These are phyloP conservation scores for Picochlorum sp. DNA, from an alignment of 139 green algal genomes.

Conservation along the genomic window DNA sequence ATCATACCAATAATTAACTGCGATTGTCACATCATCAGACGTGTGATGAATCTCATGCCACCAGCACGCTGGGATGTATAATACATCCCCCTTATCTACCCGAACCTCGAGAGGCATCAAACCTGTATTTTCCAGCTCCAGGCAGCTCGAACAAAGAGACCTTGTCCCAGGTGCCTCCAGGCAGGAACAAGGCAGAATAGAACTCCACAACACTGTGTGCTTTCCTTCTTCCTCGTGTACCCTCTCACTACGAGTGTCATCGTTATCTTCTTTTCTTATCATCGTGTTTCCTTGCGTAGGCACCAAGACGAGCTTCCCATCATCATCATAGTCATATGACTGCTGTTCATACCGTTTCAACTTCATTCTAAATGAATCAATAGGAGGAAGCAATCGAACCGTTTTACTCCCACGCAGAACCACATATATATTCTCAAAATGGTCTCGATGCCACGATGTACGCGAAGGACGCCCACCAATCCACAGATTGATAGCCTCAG, in stretches of 20 bases:
- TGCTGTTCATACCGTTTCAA: conserved; percentile 25
- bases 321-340: background rate
- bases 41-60: conserved; percentile 50
- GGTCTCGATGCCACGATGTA: conserved; percentile 82
- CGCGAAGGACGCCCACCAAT: conserved; percentile 63
- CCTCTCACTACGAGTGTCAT: too few species aligned
- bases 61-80: conserved; percentile 73
- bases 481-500: conserved; percentile 70
- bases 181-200: background rate
- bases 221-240: too few species aligned
- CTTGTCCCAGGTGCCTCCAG: background rate
- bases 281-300: background rate
- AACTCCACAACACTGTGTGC: background rate
- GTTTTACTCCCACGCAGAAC: conserved; percentile 60
- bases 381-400: conserved; percentile 73
- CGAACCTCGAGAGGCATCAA: conserved; percentile 30
- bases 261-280: too few species aligned
- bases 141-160: background rate
- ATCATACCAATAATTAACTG: conserved; percentile 83
- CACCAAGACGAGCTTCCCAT: background rate
- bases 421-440: conserved; percentile 84
- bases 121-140: background rate
- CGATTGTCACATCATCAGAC: conserved; percentile 45
- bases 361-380: conserved; percentile 55
- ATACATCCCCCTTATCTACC: conserved; percentile 47